Base-by-base conservation (phyloP, 2,329 filamentous ascomycete species). In the Aureobasidium zeae region DNA sequence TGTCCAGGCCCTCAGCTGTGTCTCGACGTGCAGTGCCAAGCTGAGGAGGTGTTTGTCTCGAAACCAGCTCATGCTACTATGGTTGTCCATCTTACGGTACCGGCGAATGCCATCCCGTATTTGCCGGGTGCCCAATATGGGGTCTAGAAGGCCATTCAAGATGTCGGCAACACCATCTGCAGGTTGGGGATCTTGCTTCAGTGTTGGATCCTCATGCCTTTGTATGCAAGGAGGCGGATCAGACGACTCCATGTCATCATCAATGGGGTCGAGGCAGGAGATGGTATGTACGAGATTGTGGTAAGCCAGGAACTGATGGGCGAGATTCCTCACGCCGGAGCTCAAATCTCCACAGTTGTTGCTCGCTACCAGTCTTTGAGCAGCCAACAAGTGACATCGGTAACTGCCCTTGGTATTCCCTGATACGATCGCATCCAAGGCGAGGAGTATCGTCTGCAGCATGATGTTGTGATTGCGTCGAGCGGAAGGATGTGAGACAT, bases 261-360 rank as follows among this genome's bases (percentile, higher is more conserved):
- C 46, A 9, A 53, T 51, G 24, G 57, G 53, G 46, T 73, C 68
- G 17, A 76, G 56, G 3, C 69, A 71, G 5, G 76, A 78, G 41
- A 79, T 66, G 12, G 73, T 69, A 49, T 72, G 75, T 15, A 71
- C 73, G 30, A 77, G 71, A 55, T 76, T 74, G 59, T 91, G 85
- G 55, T 91, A 94, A 58, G 87, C 82, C 61, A 93, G 89, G 63
- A 93, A 89, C 58, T 81, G 77, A 48, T 77, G 68, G 46, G 80
- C 75, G 52, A 81, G 79, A 38, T 84, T 80, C 49, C 81, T 79
- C 56, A 91, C 86, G 16, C 78, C 75, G 15, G 78, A 67, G 63
- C 71, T 87, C 17, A 52, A 47, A 15, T 53, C 47, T 10, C 56
- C 78, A 44, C 72, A 68, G n/a, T n/a, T n/a, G n/a, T n/a, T n/a